A percentile compares a stretch with the other conserved stretches of the same genome.
phyloP scores from a whole-genome alignment of 768 basidiomycete species.

The Collybia nuda region DNA sequence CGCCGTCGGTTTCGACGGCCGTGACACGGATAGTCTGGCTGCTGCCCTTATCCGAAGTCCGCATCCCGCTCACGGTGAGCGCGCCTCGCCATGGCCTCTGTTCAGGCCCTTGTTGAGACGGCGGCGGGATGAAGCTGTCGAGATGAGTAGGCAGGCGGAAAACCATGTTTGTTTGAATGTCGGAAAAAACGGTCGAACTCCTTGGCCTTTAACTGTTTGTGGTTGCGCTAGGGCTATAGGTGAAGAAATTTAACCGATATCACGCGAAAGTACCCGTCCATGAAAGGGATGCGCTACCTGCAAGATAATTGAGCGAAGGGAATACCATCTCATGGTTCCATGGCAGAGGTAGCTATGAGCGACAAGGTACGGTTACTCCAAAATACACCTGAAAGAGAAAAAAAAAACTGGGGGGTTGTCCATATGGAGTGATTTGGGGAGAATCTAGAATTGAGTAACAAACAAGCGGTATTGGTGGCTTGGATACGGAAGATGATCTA shows the following conservation, averaged over 20 bases:
- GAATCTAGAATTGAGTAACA: constrained; percentile 13
- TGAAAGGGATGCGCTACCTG: constrained; percentile 12
- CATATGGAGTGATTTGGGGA: constrained; percentile 19
- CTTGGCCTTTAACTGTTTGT: constrained; percentile 40
- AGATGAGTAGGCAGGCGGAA: constrained; percentile 64
- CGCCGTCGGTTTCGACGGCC: constrained; percentile 71
- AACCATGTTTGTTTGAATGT: constrained; percentile 44
- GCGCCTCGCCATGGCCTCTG: constrained; percentile 58
- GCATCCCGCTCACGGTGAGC: constrained; percentile 49
- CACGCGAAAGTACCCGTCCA: constrained; percentile 14
- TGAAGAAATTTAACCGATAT: constrained; percentile 17
- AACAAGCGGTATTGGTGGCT: constrained; percentile 17
- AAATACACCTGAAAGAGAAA: too few species aligned
- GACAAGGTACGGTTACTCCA: constrained; percentile 29
- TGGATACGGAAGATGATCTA: constrained; percentile 30
- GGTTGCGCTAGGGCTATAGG: constrained; percentile 6
- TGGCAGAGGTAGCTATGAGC: constrained; percentile 27
- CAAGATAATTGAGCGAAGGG: constrained; percentile 10
- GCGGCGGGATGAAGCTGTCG: constrained; percentile 57
- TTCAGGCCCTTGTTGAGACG: constrained; percentile 41
- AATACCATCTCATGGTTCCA: constrained; percentile 31
- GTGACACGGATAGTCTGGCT: constrained; percentile 57
- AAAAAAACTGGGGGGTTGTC: constrained; percentile 9
- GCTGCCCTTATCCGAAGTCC: constrained; percentile 43
- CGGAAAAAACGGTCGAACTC: constrained; percentile 26